Percentiles rank a stretch among this genome's conserved stretches.
phyloP scores from a whole-genome alignment of 2,329 filamentous ascomycete species.

The Fonsecaea erecta region DNA sequence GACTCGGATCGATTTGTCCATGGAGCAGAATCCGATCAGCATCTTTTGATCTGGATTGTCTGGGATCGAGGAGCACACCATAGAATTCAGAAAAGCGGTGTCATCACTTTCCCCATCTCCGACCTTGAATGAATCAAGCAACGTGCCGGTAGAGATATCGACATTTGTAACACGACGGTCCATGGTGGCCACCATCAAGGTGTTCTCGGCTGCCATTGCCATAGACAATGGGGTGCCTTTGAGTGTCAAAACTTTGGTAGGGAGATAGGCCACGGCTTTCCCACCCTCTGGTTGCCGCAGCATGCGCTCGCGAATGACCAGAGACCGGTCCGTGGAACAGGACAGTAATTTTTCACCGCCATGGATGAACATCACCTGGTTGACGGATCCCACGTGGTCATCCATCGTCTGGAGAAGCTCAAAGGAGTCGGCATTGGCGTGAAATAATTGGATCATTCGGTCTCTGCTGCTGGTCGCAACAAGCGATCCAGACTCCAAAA shows the following conservation, averaged over 20 bases:
- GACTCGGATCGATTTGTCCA: constrained; percentile 90
- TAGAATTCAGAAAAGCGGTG: constrained; percentile 78
- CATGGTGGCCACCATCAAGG: constrained; percentile 63
- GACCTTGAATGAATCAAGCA: constrained; percentile 76
- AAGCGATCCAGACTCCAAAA: constrained; percentile 67
- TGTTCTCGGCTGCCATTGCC: constrained; percentile 67
- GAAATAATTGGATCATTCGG: constrained; percentile 90
- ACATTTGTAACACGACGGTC: constrained; percentile 65
- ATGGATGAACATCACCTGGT: constrained; percentile 73
- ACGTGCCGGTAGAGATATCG: constrained; percentile 69
- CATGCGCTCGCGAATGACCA: constrained; percentile 80
- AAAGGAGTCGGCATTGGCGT: constrained; percentile 62
- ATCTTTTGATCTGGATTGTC: constrained; percentile 53
- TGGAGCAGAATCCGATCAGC: constrained; percentile 86
- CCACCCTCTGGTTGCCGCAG: constrained; percentile 58
- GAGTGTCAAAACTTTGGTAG: constrained; percentile 75
- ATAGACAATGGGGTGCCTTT: constrained; percentile 89
- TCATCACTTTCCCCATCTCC: constrained; percentile 80
- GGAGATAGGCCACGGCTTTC: constrained; percentile 74
- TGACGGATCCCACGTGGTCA: constrained; percentile 88
- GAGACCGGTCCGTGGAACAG: constrained; percentile 83
- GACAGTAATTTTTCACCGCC: constrained; percentile 76
- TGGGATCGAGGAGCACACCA: constrained; percentile 64
- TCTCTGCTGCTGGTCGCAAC: constrained; percentile 86
- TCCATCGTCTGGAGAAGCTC: constrained; percentile 87